phyloP scores from a whole-genome alignment of 768 basidiomycete genomes.

The Boletus rex-veris region DNA sequence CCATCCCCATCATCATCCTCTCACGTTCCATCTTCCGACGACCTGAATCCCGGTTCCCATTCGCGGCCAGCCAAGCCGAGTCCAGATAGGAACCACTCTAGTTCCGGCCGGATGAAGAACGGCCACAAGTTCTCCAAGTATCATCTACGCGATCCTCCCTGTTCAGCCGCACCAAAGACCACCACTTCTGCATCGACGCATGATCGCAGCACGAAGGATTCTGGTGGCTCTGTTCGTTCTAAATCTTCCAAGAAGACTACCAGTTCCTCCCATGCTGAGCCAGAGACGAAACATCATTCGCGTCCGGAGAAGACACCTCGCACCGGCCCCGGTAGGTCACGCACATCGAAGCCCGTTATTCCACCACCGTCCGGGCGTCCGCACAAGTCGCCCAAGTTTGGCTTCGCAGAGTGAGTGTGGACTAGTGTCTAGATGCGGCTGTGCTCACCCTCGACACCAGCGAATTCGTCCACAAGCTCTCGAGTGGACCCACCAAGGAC shows the following conservation, averaged over 20 bases:
- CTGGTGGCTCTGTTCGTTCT: slow-evolving; percentile 6
- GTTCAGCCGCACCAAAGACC: slow-evolving; percentile 10
- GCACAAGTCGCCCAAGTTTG: slow-evolving; percentile 22
- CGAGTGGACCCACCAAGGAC: slow-evolving; percentile 13
- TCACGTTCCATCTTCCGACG: slow-evolving; percentile 10
- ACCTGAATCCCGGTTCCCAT: slow-evolving; percentile 14
- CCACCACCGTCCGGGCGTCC: slow-evolving; percentile 25
- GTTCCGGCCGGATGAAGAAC: slow-evolving; percentile 19
- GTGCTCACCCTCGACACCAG: slow-evolving; percentile 16
- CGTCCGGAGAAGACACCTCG: slow-evolving; percentile 13
- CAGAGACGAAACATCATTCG: slow-evolving; percentile 1
- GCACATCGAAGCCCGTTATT: slow-evolving; percentile 26
- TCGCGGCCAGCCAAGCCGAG: slow-evolving; percentile 12
- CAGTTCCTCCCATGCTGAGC: slow-evolving; percentile 1
- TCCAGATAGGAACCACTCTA: slow-evolving; percentile 12
- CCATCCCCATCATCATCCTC: slow-evolving; percentile 12
- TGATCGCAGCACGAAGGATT: slow-evolving; percentile 11
- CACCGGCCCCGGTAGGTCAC: slow-evolving; percentile 12
- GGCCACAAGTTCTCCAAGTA: slow-evolving; percentile 20
- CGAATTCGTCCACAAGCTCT: slow-evolving; percentile 29
- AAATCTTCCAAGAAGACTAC: slow-evolving; percentile 14
- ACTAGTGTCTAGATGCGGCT: neutral
- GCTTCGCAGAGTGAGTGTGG: slow-evolving; percentile 28
- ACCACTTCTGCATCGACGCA: slow-evolving; percentile 8
- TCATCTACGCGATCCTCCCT: slow-evolving; percentile 18